Evolutionary conservation across 148 eudicot species (phyloP).

Genomic region (Rhododendron henanense): DNA sequence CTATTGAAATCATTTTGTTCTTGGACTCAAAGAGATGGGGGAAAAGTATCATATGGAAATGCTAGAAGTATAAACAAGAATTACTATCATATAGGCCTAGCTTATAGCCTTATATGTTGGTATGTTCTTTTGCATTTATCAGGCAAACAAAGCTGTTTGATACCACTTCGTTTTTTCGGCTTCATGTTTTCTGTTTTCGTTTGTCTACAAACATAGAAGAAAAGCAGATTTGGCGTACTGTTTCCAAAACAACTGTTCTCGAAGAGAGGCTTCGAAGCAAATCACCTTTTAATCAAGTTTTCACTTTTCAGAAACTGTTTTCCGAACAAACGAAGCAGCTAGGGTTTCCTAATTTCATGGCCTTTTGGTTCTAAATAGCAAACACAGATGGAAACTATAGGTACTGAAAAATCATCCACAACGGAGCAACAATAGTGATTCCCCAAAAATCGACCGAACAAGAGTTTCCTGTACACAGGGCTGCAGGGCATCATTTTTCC

Average conservation of each 20-base stretch:
- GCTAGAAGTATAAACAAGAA: neutral
- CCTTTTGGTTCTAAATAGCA: neutral
- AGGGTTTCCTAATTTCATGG: neutral
- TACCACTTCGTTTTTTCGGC: neutral
- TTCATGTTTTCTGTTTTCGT: neutral
- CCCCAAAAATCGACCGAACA: neutral
- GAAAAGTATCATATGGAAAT: neutral
- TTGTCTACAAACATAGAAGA: neutral
- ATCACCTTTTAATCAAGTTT: neutral
- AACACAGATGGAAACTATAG: neutral
- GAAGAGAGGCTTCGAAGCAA: neutral
- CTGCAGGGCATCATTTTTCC: neutral
- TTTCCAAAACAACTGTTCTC: neutral
- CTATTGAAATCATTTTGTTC: neutral
- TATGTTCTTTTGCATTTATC: too few relatives aligned
- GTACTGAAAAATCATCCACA: neutral
- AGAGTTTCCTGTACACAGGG: neutral
- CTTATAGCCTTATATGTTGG: neutral
- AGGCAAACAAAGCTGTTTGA: too few relatives aligned
- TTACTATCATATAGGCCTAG: neutral
- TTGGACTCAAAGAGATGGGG: too few relatives aligned
- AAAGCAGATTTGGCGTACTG: neutral
- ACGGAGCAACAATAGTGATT: neutral
- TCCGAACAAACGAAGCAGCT: neutral
- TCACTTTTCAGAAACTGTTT: neutral